Evolutionary conservation across 257 asterid species (phyloP).

Genomic region (Oldenlandia corymbosa): DNA sequence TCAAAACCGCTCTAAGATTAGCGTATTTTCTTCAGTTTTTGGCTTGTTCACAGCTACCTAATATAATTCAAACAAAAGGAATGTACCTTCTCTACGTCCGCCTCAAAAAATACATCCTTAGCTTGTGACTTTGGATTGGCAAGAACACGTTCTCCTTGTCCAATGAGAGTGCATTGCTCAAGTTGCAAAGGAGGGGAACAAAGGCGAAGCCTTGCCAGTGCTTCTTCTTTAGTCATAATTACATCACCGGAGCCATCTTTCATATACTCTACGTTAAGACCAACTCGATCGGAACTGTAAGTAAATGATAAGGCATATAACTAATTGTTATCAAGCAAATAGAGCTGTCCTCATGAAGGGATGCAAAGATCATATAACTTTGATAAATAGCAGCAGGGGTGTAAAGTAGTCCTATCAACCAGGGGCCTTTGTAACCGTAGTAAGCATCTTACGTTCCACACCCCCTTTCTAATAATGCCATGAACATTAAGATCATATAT

Average conservation of each 20-base stretch:
- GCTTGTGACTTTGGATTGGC: conserved; percentile 13
- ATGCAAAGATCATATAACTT: background rate
- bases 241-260: conserved; percentile 23
- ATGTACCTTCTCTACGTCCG: conserved; percentile 24
- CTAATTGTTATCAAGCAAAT: background rate
- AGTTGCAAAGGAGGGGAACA: conserved; percentile 55
- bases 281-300: conserved; percentile 40
- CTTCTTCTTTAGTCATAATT: conserved; percentile 35
- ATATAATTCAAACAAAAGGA: background rate
- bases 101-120: conserved; percentile 22
- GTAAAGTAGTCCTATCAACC: background rate
- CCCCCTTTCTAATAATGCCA: background rate
- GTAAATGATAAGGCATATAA: conserved; percentile 3
- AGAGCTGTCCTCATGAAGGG: background rate
- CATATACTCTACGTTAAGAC: conserved; percentile 34
- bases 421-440: background rate
- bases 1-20: background rate
- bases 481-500: background rate
- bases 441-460: background rate
- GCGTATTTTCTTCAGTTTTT: background rate
- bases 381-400: background rate
- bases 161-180: conserved; percentile 40
- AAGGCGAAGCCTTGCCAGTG: conserved; percentile 36
- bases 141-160: conserved; percentile 15
- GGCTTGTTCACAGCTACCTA: background rate